Base-by-base conservation (phyloP, 176 grass and related monocot species). In the Aegilops speltoides region DNA sequence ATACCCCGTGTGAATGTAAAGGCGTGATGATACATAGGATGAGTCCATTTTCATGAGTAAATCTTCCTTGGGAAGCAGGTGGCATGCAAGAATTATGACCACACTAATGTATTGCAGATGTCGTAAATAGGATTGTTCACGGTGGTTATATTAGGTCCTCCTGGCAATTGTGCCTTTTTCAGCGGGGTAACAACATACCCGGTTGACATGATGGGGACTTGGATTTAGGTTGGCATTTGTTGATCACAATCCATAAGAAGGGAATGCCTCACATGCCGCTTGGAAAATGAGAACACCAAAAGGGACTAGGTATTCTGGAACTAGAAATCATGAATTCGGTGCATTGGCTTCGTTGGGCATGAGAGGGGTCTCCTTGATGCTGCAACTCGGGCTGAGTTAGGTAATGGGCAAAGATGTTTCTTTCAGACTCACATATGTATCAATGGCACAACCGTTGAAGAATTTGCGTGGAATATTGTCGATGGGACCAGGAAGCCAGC, bases 51-150 rank as follows among this genome's bases (percentile, higher is more conserved):
- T 13, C 83, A 68, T 38, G 24, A n/a, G 78, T 63, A 25, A 10
- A 69, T 83, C 24, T 70, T 78, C 64, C 13, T 15, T 62, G 64
- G 8, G 34, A 77, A 82, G 79, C 76, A 80, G 77, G 23, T 69
- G 45, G 86, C 86, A 68, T 68, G 86, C 80, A 69, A 78, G 48
- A 88, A 59, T 83, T 60, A 24, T 10, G n/a, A 25, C 60, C 60
- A 19, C 28, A 37, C 34, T 57, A 14, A 13, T 64, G 23, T 64
- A 64, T 32, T 73, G 41, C 41, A 25, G 7, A 20, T 11, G 13
- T 31, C 26, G 34, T 3, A 73, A 14, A 29, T 66, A 22, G 11
- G n/a, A 23, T 82, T 24, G 14, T 63, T 78, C 26, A 78, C 25
- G 26, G 20, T 79, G 17, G 81, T 82, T n/a, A n/a, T n/a, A n/a